These are phyloP conservation scores for Apophysomyces variabilis DNA, from an alignment of 371 early-diverging fungal species.

Conservation along the genomic window DNA sequence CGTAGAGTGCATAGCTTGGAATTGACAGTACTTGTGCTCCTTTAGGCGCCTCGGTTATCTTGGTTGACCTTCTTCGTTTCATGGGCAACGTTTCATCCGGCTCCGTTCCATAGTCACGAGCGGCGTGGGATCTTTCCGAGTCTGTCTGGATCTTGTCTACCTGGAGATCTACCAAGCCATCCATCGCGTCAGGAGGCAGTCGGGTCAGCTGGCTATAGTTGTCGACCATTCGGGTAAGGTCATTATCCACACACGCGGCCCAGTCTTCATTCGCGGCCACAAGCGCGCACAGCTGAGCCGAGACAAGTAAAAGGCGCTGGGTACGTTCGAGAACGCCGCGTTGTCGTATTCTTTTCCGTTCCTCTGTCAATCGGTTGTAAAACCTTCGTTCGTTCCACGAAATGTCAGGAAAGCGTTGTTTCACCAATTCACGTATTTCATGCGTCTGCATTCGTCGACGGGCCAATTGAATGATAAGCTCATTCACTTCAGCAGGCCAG, in stretches of 20 bases:
- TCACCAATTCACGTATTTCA: slow-evolving; percentile 64
- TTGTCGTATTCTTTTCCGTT: slow-evolving; percentile 54
- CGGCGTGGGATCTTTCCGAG: background rate
- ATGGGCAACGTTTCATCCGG: slow-evolving; percentile 29
- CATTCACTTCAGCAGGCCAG: slow-evolving; percentile 54
- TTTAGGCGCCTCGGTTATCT: slow-evolving; percentile 29
- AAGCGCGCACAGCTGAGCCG: slow-evolving; percentile 44
- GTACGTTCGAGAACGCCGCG: slow-evolving; percentile 52
- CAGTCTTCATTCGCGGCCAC: slow-evolving; percentile 50
- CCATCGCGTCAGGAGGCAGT: slow-evolving; percentile 21
- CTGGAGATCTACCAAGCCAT: slow-evolving; percentile 19
- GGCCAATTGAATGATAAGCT: slow-evolving; percentile 47
- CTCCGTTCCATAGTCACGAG: background rate
- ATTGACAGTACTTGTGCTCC: slow-evolving; percentile 45
- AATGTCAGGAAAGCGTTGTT: slow-evolving; percentile 59
- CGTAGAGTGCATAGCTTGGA: slow-evolving; percentile 40
- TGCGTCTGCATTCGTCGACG: slow-evolving; percentile 49
- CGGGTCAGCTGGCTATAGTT: slow-evolving; percentile 31
- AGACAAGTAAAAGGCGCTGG: slow-evolving; percentile 40
- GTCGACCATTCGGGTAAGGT: slow-evolving; percentile 37
- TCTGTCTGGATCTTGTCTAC: slow-evolving; percentile 25
- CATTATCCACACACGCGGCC: slow-evolving; percentile 41
- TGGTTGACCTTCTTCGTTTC: slow-evolving; percentile 28
- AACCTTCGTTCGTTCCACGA: slow-evolving; percentile 67
- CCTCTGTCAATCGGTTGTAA: slow-evolving; percentile 59